Evolutionary conservation across 441 rosid genomes (phyloP).

Genomic region (Erodium texanum): DNA sequence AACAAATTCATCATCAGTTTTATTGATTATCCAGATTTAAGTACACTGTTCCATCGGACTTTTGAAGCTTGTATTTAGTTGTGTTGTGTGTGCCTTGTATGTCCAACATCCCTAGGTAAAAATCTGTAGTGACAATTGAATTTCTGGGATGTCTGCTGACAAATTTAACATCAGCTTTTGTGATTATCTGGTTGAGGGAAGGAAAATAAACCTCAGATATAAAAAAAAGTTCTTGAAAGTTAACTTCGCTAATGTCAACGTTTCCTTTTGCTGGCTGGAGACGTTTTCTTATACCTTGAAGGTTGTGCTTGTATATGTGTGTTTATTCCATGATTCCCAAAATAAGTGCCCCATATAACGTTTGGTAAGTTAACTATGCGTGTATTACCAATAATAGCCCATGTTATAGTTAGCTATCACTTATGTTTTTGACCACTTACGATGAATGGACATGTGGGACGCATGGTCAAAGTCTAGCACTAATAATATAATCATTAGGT

Average conservation of each 20-base stretch:
- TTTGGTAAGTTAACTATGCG: not conserved
- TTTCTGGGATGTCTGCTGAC: not conserved
- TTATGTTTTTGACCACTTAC: not conserved
- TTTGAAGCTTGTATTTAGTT: not conserved
- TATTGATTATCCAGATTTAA: not conserved
- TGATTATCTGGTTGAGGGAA: not conserved
- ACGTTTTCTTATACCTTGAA: not conserved
- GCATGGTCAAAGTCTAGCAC: not conserved
- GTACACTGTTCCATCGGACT: not conserved
- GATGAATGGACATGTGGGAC: not conserved
- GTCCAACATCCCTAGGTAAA: not conserved
- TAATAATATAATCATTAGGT: no score
- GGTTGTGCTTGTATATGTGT: not conserved
- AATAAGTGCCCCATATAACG: not conserved
- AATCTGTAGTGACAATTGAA: not conserved
- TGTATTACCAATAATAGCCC: not conserved
- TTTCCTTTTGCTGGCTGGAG: no score
- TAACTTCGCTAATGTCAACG: not conserved
- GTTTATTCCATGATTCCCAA: not conserved
- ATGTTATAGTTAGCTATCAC: not conserved
- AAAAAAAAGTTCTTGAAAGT: not conserved
- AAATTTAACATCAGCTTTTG: not conserved
- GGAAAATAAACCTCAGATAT: not conserved
- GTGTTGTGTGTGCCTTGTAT: conserved; percentile 1
- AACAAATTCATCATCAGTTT: not conserved